phyloP scores from a whole-genome alignment of 1,284 basidiomycete genomes.

The Ceratobasidium sp. region DNA sequence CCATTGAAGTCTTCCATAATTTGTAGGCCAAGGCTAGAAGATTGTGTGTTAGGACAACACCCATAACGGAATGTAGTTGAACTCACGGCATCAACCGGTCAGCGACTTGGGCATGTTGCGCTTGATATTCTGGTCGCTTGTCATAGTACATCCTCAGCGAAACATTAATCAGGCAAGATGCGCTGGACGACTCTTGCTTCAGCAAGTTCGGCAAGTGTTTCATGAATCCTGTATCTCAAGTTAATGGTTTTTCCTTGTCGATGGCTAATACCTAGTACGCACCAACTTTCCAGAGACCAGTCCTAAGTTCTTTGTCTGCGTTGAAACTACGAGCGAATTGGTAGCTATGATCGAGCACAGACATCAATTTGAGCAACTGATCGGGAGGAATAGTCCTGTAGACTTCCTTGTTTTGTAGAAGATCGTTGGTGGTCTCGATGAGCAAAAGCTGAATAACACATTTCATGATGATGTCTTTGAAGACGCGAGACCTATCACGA shows the following conservation, averaged over 20 bases:
- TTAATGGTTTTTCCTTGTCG: not conserved
- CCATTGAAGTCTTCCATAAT: constrained; percentile 93
- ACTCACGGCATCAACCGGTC: constrained; percentile 91
- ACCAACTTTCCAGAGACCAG: constrained; percentile 99
- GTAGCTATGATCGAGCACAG: constrained; percentile 95
- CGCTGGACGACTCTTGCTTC: constrained; percentile 98
- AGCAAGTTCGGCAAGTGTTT: constrained; percentile 98
- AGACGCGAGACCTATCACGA: constrained; percentile 84
- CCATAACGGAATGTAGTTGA: constrained; percentile 1
- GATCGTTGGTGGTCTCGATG: constrained; percentile 97
- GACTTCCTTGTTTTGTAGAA: constrained; percentile 91
- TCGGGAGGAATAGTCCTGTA: constrained; percentile 95
- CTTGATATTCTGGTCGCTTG: constrained; percentile 85
- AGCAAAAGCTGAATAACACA: constrained; percentile 97
- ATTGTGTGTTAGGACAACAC: constrained; percentile 39
- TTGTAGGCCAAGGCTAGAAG: constrained; percentile 83
- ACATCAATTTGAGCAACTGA: constrained; percentile 92
- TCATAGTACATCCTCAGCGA: constrained; percentile 96
- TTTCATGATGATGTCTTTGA: constrained; percentile 99
- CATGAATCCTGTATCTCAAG: constrained; percentile 87
- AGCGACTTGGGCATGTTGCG: constrained; percentile 84
- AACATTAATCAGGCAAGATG: constrained; percentile 93
- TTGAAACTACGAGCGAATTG: constrained; percentile 98
- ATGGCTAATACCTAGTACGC: constrained; percentile 58
- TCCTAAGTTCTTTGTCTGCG: constrained; percentile 96